Conservation (phyloP, 2,329 filamentous ascomycete species). For the Dactylonectria macrodidyma region DNA sequence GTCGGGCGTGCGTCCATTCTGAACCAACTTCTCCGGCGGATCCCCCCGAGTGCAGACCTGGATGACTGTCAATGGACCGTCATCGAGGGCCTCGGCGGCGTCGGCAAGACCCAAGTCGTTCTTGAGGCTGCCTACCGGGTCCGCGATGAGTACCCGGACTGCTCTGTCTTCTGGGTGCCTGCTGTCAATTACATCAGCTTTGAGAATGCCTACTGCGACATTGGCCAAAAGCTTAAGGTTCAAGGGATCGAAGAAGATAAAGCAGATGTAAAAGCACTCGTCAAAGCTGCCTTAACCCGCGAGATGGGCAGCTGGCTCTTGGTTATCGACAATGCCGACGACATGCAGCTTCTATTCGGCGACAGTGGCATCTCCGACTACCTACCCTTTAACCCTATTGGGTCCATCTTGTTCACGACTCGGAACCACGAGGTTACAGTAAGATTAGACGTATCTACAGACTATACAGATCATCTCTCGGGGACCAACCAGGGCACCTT, state of each 20-base stretch:
- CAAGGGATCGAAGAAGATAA: no score
- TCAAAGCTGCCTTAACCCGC: neutral
- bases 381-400: neutral
- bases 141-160: constrained; percentile 44
- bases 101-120: constrained; percentile 58
- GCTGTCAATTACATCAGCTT: constrained; percentile 36
- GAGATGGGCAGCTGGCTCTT: neutral
- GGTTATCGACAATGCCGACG: neutral
- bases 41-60: neutral
- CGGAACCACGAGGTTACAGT: neutral
- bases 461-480: neutral
- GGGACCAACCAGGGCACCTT: no score
- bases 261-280: neutral
- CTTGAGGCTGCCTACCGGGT: constrained; percentile 52
- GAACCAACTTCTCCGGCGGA: no score
- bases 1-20: no score
- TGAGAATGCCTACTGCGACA: no score
- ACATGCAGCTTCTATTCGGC: neutral
- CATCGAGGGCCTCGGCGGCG: constrained; percentile 52
- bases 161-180: constrained; percentile 60
- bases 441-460: neutral
- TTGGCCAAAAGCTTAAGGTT: no score
- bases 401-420: neutral
- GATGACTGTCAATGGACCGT: constrained; percentile 16
- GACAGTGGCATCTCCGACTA: neutral